Percentiles rank a stretch among this genome's conserved stretches.
Conservation (phyloP, 805 yeast species). For the Isabelozyma heimii region DNA sequence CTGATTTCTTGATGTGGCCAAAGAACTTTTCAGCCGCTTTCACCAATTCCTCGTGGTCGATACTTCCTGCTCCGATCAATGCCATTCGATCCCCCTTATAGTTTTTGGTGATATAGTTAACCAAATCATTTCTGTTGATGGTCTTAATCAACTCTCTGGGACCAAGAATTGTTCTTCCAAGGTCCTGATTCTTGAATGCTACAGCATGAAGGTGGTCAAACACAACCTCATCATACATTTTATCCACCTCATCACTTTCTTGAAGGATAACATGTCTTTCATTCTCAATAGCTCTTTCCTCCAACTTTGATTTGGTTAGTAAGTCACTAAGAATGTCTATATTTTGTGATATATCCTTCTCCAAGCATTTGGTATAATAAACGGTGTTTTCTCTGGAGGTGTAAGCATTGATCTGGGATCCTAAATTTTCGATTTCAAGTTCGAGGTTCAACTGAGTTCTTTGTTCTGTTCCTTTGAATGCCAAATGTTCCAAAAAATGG, state of each 20-base stretch:
- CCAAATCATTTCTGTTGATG: constrained; percentile 73
- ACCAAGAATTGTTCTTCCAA: constrained; percentile 95
- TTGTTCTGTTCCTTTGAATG: constrained; percentile 88
- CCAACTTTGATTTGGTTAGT: constrained; percentile 80
- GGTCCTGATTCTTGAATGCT: constrained; percentile 84
- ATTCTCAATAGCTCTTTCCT: constrained; percentile 81
- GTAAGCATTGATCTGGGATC: constrained; percentile 97
- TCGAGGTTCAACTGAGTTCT: constrained; percentile 83
- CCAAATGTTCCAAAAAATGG: constrained; percentile 93
- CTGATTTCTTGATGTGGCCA: constrained; percentile 60
- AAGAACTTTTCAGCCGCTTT: constrained; percentile 72
- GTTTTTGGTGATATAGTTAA: constrained; percentile 75
- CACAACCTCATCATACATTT: constrained; percentile 97
- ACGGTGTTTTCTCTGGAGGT: constrained; percentile 98
- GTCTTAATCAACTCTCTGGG: constrained; percentile 86
- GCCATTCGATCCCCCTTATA: constrained; percentile 98
- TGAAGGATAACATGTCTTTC: constrained; percentile 96
- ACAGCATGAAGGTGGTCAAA: constrained; percentile 95
- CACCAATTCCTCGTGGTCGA: constrained; percentile 82
- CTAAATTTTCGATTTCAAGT: constrained; percentile 91
- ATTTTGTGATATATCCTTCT: constrained; percentile 76
- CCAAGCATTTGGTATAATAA: constrained; percentile 86
- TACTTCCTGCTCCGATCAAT: constrained; percentile 94
- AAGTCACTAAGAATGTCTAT: constrained; percentile 89
- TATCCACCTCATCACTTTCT: constrained; percentile 96